These are phyloP conservation scores for Phytophthora aleatoria DNA, from an alignment of 352 stramenopile species.

Conservation along the genomic window DNA sequence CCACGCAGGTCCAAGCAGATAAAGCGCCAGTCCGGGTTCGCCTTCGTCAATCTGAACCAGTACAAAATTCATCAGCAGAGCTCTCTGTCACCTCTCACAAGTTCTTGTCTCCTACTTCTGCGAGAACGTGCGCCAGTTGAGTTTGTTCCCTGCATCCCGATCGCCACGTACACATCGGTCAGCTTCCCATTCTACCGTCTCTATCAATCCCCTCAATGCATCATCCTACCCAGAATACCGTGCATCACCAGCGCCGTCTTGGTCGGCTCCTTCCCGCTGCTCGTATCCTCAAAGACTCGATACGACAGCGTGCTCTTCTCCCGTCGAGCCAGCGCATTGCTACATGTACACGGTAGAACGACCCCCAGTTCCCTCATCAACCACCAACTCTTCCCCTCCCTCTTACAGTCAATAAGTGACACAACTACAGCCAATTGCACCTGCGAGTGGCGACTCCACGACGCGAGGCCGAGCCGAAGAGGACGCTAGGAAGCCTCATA, in stretches of 20 bases:
- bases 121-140: slow-evolving; percentile 86
- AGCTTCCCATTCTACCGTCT: background rate
- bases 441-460: slow-evolving; percentile 27
- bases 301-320: slow-evolving; percentile 64
- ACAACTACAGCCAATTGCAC: slow-evolving; percentile 12
- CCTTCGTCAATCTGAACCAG: slow-evolving; percentile 51
- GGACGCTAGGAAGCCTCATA: slow-evolving; percentile 27
- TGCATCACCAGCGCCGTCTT: slow-evolving; percentile 84
- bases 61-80: background rate
- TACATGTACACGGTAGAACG: background rate
- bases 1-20: slow-evolving; percentile 71
- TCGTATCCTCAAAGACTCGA: slow-evolving; percentile 62
- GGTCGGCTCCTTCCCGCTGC: slow-evolving; percentile 35
- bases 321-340: slow-evolving; percentile 25
- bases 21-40: slow-evolving; percentile 72
- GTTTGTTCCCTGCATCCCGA: slow-evolving; percentile 66
- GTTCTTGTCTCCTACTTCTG: slow-evolving; percentile 47
- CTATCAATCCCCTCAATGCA: background rate
- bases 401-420: background rate
- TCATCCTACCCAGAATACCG: slow-evolving; percentile 69
- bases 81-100: background rate
- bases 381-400: background rate
- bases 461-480: slow-evolving; percentile 12
- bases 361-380: background rate
- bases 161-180: slow-evolving; percentile 4